Conservation (phyloP, 768 basidiomycete species). For the Pleurotus sapidus region DNA sequence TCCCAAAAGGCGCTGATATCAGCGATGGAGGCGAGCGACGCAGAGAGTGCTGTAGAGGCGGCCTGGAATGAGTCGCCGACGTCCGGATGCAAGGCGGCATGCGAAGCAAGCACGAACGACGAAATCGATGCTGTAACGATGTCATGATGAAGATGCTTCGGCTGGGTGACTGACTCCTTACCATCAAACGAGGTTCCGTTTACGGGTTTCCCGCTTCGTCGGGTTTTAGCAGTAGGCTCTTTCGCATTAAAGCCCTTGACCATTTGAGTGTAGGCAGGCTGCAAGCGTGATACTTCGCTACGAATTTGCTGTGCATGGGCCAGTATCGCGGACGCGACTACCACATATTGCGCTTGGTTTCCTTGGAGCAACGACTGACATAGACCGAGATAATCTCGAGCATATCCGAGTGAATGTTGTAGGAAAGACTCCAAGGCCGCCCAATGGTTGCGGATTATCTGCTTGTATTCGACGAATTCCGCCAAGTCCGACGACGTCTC, state of each 20-base stretch:
- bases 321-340: not conserved
- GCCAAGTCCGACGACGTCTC: not conserved
- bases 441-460: not conserved
- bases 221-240: not conserved
- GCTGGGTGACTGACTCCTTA: not conserved
- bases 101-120: not conserved
- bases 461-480: not conserved
- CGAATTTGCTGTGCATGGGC: not conserved
- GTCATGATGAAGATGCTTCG: not conserved
- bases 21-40: not conserved
- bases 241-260: not conserved
- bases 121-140: not conserved
- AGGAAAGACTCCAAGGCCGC: not conserved
- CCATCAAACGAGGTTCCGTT: not conserved
- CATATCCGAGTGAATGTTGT: not conserved
- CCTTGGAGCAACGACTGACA: not conserved
- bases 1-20: not conserved
- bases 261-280: not conserved
- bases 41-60: not conserved
- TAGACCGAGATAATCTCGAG: not conserved
- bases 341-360: not conserved
- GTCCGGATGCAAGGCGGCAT: not conserved
- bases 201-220: not conserved
- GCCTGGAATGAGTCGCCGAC: not conserved
- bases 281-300: not conserved